phyloP scores from a whole-genome alignment of 306 rosid species.

The Dicorynia guianensis region DNA sequence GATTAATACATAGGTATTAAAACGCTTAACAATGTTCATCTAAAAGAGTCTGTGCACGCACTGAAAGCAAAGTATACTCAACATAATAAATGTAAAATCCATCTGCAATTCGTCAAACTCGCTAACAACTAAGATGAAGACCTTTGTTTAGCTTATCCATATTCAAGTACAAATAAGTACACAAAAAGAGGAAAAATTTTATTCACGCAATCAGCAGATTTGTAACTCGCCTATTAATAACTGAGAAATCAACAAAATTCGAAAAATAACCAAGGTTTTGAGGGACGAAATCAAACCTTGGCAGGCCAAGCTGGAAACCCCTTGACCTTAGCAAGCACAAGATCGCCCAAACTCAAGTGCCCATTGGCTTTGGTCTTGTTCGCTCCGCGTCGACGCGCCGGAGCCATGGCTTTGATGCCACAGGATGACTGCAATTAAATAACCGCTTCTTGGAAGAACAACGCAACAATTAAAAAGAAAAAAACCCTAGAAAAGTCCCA shows the following conservation, averaged over 20 bases:
- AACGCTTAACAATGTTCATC: conserved; percentile 21
- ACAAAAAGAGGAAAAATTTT: neutral
- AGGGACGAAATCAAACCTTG: conserved; percentile 61
- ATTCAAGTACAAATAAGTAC: conserved; percentile 4
- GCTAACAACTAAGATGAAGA: neutral
- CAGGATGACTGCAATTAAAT: conserved; percentile 26
- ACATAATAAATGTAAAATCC: conserved; percentile 28
- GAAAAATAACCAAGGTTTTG: conserved; percentile 2
- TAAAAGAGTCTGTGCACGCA: neutral
- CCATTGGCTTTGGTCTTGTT: conserved; percentile 73
- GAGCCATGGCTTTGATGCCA: conserved; percentile 76
- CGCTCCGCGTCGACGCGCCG: conserved; percentile 94
- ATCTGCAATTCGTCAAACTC: conserved; percentile 9
- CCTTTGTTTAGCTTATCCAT: neutral
- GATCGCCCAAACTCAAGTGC: conserved; percentile 89
- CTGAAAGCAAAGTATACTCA: neutral
- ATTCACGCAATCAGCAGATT: conserved; percentile 10
- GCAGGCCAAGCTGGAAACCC: conserved; percentile 99
- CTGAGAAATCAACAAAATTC: conserved; percentile 13
- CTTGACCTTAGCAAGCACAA: conserved; percentile 98
- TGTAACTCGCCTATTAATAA: neutral
- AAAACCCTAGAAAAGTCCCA: conserved; percentile 72
- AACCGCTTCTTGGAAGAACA: conserved; percentile 41
- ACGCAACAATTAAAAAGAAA: conserved; percentile 16
- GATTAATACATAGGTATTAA: neutral